phyloP scores from a whole-genome alignment of 148 eudicot genomes.

The Pouteria glomerata region DNA sequence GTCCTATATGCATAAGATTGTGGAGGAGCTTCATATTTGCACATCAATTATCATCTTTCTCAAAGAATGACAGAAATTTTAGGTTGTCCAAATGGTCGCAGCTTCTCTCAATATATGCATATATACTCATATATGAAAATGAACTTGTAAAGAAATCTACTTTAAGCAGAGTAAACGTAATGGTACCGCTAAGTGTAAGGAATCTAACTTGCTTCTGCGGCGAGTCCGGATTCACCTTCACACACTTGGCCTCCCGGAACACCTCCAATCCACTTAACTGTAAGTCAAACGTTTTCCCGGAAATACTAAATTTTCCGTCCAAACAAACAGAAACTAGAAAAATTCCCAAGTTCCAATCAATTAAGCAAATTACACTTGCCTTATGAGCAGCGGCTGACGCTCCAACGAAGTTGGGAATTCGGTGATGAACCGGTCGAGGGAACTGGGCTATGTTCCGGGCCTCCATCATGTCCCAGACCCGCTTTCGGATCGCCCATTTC shows the following conservation, averaged over 20 bases:
- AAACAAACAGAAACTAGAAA: neutral
- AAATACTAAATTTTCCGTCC: neutral
- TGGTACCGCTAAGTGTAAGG: slow-evolving; percentile 71
- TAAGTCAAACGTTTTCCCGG: slow-evolving; percentile 4
- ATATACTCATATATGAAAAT: too few species aligned
- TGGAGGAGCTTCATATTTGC: too few species aligned
- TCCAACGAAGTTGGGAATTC: slow-evolving; percentile 82
- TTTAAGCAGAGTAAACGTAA: neutral
- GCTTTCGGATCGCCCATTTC: slow-evolving; percentile 80
- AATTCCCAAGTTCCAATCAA: neutral
- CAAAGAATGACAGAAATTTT: too few species aligned
- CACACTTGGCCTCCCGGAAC: slow-evolving; percentile 57
- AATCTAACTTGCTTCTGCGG: slow-evolving; percentile 94
- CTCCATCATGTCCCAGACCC: slow-evolving; percentile 94
- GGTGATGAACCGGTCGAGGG: slow-evolving; percentile 92
- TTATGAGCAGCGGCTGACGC: slow-evolving; percentile 62
- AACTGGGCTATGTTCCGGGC: slow-evolving; percentile 67
- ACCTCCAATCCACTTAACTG: slow-evolving; percentile 78
- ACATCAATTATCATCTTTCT: too few species aligned
- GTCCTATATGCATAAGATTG: too few species aligned
- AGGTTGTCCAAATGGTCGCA: too few species aligned
- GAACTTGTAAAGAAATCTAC: neutral
- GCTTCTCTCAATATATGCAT: too few species aligned
- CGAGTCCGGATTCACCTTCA: slow-evolving; percentile 94
- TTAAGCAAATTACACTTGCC: slow-evolving; percentile 14